These are phyloP conservation scores for Lanzia echinophila DNA, from an alignment of 2,329 filamentous ascomycete genomes.

Conservation along the genomic window DNA sequence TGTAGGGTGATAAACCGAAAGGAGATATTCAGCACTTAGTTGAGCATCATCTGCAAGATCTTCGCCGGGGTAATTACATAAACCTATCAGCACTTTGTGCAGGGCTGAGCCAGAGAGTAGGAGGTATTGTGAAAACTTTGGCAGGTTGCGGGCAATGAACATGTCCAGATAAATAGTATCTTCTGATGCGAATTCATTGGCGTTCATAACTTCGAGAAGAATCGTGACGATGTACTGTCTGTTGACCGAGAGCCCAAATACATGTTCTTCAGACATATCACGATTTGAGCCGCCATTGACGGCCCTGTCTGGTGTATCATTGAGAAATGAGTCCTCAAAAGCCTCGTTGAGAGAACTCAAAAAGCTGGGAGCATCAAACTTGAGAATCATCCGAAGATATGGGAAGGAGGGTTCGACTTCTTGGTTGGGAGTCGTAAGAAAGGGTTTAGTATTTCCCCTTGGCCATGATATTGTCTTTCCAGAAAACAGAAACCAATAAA, in stretches of 20 bases:
- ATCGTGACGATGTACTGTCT: slow-evolving; percentile 91
- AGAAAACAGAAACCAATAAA: slow-evolving; percentile 93
- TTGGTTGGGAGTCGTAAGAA: slow-evolving; percentile 52
- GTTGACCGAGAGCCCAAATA: slow-evolving; percentile 68
- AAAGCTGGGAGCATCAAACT: slow-evolving; percentile 86
- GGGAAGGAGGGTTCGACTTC: slow-evolving; percentile 70
- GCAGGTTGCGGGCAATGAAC: slow-evolving; percentile 92
- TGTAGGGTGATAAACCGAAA: slow-evolving; percentile 88
- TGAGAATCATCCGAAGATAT: slow-evolving; percentile 75
- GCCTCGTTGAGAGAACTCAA: slow-evolving; percentile 94
- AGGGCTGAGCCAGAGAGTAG: slow-evolving; percentile 82
- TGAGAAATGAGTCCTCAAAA: slow-evolving; percentile 91
- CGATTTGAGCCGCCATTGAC: slow-evolving; percentile 43
- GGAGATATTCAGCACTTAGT: slow-evolving; percentile 89
- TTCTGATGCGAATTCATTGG: slow-evolving; percentile 64
- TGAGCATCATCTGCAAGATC: slow-evolving; percentile 90
- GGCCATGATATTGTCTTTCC: slow-evolving; percentile 74
- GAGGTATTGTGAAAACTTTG: slow-evolving; percentile 95
- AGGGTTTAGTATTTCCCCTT: slow-evolving; percentile 50
- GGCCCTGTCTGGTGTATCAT: slow-evolving; percentile 63
- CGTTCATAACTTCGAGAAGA: slow-evolving; percentile 81
- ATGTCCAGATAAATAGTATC: slow-evolving; percentile 96
- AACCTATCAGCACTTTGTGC: slow-evolving; percentile 69
- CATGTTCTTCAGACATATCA: slow-evolving; percentile 56
- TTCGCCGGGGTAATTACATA: slow-evolving; percentile 76